Conservation (phyloP, 2,329 filamentous ascomycete species). For the Tolypocladium amazonense region DNA sequence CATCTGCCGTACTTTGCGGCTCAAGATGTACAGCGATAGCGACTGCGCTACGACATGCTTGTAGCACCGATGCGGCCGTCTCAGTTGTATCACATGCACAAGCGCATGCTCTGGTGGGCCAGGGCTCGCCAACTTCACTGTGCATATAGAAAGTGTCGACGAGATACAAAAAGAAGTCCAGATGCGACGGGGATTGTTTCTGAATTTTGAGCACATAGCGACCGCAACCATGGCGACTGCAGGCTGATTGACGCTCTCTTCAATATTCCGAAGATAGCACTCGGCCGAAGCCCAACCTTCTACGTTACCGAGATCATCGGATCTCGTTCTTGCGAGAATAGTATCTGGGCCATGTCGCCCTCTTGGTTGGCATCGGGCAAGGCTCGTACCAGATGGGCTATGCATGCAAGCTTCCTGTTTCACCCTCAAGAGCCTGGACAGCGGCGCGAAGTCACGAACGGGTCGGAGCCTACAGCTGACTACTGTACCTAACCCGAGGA, state of each 20-base stretch:
- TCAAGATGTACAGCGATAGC: background rate
- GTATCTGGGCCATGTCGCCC: background rate
- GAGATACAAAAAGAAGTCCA: background rate
- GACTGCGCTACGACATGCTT: background rate
- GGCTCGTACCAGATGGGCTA: background rate
- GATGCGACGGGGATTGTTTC: background rate
- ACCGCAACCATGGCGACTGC: background rate
- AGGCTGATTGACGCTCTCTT: background rate
- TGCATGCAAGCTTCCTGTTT: background rate
- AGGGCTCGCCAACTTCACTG: background rate
- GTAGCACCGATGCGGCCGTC: background rate
- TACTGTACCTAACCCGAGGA: too few species aligned
- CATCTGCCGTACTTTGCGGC: background rate
- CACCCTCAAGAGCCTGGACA: background rate
- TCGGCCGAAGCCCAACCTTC: background rate
- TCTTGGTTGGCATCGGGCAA: too few species aligned
- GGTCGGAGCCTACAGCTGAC: background rate
- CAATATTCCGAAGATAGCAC: background rate
- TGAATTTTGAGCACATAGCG: too few species aligned
- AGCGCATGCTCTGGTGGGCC: background rate
- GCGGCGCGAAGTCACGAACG: background rate
- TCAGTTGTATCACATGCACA: background rate
- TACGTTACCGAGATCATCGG: background rate
- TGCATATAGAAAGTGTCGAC: background rate
- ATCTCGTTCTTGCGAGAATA: background rate